A percentile compares a stretch with the other conserved stretches of the same genome.
phyloP scores from a whole-genome alignment of 768 basidiomycete species.

The Rhizopogon sp. region DNA sequence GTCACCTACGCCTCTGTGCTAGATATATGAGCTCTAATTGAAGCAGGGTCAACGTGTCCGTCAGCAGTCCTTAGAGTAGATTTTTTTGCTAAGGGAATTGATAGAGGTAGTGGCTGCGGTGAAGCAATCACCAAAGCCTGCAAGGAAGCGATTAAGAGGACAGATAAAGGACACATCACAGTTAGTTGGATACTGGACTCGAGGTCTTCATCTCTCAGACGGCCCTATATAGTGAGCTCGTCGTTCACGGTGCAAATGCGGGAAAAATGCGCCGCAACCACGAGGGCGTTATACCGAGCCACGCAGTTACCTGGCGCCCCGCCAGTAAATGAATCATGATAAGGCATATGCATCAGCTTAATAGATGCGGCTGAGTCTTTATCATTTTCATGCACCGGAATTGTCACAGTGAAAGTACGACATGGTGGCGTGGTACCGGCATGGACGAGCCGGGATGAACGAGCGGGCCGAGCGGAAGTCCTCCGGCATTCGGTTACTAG shows the following conservation, averaged over 20 bases:
- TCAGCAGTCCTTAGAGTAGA: conserved; percentile 3
- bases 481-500: not conserved
- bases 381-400: not conserved
- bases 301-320: not conserved
- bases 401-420: not conserved
- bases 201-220: not conserved
- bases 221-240: not conserved
- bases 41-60: conserved; percentile 14
- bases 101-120: conserved; percentile 8
- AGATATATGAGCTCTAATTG: conserved; percentile 11
- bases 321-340: not conserved
- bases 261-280: not conserved
- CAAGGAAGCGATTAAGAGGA: conserved; percentile 6
- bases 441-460: no score
- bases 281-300: not conserved
- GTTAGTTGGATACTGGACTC: not conserved
- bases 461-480: no score
- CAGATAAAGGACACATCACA: conserved; percentile 9
- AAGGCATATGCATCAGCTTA: not conserved
- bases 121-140: conserved; percentile 13
- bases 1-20: conserved; percentile 4
- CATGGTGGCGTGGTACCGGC: no score
- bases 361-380: no score
- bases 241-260: not conserved
- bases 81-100: conserved; percentile 15